A percentile compares a stretch with the other conserved stretches of the same genome.
Conservation (phyloP, 441 rosid species). For the Jatropha podagrica region DNA sequence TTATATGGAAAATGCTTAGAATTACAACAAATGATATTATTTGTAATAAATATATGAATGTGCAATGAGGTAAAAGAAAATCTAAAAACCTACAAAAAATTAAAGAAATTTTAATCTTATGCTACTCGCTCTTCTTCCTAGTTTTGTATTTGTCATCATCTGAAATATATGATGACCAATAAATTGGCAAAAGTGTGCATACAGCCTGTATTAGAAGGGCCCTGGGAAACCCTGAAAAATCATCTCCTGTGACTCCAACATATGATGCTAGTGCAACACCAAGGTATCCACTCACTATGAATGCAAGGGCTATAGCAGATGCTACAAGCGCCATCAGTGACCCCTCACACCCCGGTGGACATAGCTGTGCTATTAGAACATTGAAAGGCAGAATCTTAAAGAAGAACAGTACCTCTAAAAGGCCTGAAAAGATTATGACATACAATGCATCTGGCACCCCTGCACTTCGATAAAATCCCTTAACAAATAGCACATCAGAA, state of each 20-base stretch:
- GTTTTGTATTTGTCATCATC: constrained; percentile 39
- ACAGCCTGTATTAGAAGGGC: constrained; percentile 64
- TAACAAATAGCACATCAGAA: constrained; percentile 70
- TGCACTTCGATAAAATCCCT: constrained; percentile 51
- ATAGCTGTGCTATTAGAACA: constrained; percentile 58
- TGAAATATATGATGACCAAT: constrained; percentile 62
- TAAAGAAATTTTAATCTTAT: not conserved
- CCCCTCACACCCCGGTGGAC: constrained; percentile 90
- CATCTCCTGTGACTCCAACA: constrained; percentile 53
- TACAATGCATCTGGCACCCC: constrained; percentile 67
- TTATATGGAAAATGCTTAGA: not conserved
- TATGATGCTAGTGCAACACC: constrained; percentile 72
- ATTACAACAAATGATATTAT: not conserved
- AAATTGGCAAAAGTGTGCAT: constrained; percentile 57
- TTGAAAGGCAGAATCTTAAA: constrained; percentile 81
- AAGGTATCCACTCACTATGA: constrained; percentile 72
- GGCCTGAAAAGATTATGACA: constrained; percentile 59
- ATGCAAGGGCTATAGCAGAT: constrained; percentile 73
- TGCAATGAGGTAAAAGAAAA: not conserved
- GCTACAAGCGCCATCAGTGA: constrained; percentile 80
- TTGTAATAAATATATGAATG: not conserved
- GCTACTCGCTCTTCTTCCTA: constrained; percentile 28
- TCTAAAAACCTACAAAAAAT: not conserved
- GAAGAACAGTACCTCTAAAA: constrained; percentile 65
- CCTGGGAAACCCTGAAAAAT: constrained; percentile 58